These are phyloP conservation scores for Pseudogymnoascus sp. DNA, from an alignment of 2,329 filamentous ascomycete species.

Conservation along the genomic window DNA sequence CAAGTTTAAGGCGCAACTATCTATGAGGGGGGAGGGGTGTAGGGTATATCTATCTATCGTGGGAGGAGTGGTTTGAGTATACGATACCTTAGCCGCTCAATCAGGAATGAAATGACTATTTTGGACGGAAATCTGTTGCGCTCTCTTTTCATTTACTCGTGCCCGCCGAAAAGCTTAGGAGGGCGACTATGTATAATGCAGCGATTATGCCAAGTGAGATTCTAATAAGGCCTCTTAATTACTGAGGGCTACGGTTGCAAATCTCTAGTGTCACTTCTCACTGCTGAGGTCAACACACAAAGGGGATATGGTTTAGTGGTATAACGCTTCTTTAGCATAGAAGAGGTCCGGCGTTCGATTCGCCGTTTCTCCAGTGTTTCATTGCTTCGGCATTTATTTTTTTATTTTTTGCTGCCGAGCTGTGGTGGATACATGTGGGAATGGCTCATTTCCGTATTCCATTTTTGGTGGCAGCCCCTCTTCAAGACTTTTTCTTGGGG, in stretches of 20 bases:
- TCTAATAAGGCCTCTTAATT: not conserved
- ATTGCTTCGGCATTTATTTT: not conserved
- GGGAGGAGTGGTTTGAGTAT: not conserved
- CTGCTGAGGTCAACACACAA: conserved; percentile 10
- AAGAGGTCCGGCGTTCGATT: conserved; percentile 11
- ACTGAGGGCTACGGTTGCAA: not conserved
- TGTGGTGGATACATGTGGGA: not conserved
- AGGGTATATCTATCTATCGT: not conserved
- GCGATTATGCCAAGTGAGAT: not conserved
- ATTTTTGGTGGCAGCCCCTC: not conserved
- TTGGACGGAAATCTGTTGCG: not conserved
- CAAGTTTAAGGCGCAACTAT: not conserved
- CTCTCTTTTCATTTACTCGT: not conserved
- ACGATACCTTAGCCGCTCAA: not conserved
- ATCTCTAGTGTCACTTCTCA: not conserved
- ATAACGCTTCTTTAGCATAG: conserved; percentile 17
- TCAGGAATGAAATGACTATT: not conserved
- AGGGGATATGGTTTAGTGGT: conserved; percentile 9
- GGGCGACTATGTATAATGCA: not conserved
- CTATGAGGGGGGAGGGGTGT: not conserved
- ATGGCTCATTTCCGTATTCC: too few species aligned
- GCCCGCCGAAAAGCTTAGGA: not conserved
- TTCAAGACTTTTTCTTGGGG: not conserved
- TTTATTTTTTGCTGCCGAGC: not conserved
- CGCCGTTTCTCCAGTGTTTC: conserved; percentile 11